Evolutionary conservation across 257 asterid genomes (phyloP), one percentile per base, ranked within the genome.

Genomic region (Przewalskia tangutica): DNA sequence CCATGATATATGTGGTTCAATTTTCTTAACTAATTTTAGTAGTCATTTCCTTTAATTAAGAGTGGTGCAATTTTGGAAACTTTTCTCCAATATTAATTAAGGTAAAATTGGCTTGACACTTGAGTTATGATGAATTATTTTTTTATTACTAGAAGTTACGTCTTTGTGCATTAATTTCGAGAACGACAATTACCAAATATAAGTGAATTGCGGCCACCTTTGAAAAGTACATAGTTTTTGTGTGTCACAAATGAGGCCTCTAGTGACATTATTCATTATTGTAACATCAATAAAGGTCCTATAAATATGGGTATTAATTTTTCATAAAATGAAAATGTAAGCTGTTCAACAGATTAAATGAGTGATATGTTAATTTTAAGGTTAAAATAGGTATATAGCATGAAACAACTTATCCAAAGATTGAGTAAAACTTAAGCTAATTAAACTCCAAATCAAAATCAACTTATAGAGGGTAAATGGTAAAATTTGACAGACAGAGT

Each of bases 171-270:
- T 50, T 73, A 23, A 73, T 73, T 23, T 27, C 13, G 62, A 73
- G 60, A 50, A 50, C 62, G 60, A 73, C 62, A 23, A 44, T 50
- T 73, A 73, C 79, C 79, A 50, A 73, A 50, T 73, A 71, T 71
- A 23, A 73, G 23, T 73, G 44, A 48, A 23, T 48, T 73, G 44
- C 34, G 79, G 62, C 62, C 62, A 88, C 81, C 84, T 67, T 23
- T 8, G 62, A 32, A 32, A 27, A 20, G 65, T 79, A 77, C 63
- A 12, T 73, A 81, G 23, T 65, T 84, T 59, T 55, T 58, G 54
- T 4, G 1, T 13, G 73, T 65, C 50, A 7, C 1, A 36, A 65
- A 65, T 14, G 34, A 13, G 38, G 38, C 34, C 18, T 70, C 17
- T 18, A n/a, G 55, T 44, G 17, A 70, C 77, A 70, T 70, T 70